Evolutionary conservation across 176 grass and related monocot genomes (phyloP).

Genomic region (Secale cereale): DNA sequence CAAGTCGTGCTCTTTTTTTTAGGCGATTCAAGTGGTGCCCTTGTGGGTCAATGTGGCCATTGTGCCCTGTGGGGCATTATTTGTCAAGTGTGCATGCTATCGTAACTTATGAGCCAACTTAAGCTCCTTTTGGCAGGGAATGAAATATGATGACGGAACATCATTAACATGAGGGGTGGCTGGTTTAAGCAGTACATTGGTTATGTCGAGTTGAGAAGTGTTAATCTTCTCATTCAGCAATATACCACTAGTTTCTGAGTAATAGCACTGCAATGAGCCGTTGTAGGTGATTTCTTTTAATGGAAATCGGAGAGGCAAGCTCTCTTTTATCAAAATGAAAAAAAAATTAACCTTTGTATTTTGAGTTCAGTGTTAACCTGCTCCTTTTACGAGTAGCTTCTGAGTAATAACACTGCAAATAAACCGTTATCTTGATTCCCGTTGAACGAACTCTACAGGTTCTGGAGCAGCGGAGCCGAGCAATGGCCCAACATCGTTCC

Average conservation of each 20-base stretch:
- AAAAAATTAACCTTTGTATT: too few relatives aligned
- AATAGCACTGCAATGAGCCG: too few relatives aligned
- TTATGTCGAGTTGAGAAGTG: too few relatives aligned
- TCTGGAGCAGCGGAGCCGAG: slow-evolving; percentile 87
- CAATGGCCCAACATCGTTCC: slow-evolving; percentile 84
- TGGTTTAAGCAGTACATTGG: too few relatives aligned
- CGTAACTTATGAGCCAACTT: neutral
- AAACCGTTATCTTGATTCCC: neutral
- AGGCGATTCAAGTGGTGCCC: neutral
- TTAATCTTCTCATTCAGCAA: too few relatives aligned
- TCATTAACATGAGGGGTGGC: neutral
- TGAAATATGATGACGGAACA: neutral
- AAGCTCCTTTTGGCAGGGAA: neutral
- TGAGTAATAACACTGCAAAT: neutral
- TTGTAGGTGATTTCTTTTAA: too few relatives aligned
- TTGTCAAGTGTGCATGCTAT: slow-evolving; percentile 13
- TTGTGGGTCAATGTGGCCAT: neutral
- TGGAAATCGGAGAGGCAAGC: too few relatives aligned
- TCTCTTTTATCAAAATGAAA: too few relatives aligned
- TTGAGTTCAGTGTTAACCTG: neutral
- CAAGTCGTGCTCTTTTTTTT: neutral
- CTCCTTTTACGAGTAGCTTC: neutral
- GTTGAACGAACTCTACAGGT: slow-evolving; percentile 30
- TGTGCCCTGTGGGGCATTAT: slow-evolving; percentile 25
- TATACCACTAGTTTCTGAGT: too few relatives aligned